Evolutionary conservation across 2,329 filamentous ascomycete species (phyloP).

Genomic region (Talaromyces sp.): DNA sequence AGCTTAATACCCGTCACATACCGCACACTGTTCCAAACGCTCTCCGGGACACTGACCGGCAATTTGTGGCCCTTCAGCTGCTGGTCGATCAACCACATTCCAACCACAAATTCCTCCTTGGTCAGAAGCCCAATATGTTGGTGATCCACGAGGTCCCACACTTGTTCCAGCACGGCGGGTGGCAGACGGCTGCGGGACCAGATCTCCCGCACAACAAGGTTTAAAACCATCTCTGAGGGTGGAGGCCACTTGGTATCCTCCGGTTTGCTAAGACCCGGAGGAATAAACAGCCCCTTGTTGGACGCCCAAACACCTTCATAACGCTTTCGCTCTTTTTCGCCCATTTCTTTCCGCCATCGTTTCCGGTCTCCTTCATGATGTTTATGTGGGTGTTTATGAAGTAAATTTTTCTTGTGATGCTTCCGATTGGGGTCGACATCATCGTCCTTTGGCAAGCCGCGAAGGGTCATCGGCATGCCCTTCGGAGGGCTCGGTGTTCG

Average conservation of each 20-base stretch:
- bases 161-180: slow-evolving; percentile 40
- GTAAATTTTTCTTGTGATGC: slow-evolving; percentile 39
- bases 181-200: slow-evolving; percentile 52
- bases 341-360: slow-evolving; percentile 48
- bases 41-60: slow-evolving; percentile 48
- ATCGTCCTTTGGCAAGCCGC: slow-evolving; percentile 39
- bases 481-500: slow-evolving; percentile 41
- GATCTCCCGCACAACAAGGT: slow-evolving; percentile 52
- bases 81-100: slow-evolving; percentile 55
- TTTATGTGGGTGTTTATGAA: slow-evolving; percentile 51
- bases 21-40: slow-evolving; percentile 51
- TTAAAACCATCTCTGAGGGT: slow-evolving; percentile 45
- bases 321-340: slow-evolving; percentile 49
- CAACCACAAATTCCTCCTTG: slow-evolving; percentile 53
- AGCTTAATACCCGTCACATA: slow-evolving; percentile 43
- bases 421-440: slow-evolving; percentile 33
- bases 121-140: slow-evolving; percentile 41
- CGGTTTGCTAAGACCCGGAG: slow-evolving; percentile 9
- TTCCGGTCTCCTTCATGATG: slow-evolving; percentile 53
- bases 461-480: slow-evolving; percentile 47
- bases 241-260: slow-evolving; percentile 25
- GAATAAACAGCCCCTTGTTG: slow-evolving; percentile 48
- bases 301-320: slow-evolving; percentile 57
- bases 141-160: slow-evolving; percentile 51
- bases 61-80: slow-evolving; percentile 51